These are phyloP conservation scores for Lepidium aucheri DNA, from an alignment of 345 rosid species.

Conservation along the genomic window DNA sequence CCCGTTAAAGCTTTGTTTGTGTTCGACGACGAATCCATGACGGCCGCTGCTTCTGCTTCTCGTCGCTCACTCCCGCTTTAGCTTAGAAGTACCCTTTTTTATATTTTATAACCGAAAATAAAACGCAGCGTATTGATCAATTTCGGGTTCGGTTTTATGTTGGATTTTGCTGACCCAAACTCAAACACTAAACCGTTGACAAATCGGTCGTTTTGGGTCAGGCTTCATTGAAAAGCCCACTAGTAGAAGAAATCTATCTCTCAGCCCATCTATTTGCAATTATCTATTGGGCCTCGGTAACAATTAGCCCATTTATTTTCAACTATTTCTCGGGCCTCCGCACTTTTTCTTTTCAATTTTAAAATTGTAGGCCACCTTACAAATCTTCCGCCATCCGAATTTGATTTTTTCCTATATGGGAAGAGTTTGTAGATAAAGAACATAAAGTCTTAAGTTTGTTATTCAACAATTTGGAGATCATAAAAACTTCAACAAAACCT, in stretches of 20 bases:
- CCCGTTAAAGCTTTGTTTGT: slow-evolving; percentile 58
- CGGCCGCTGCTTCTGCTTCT: slow-evolving; percentile 14
- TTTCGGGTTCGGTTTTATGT: slow-evolving; percentile 4
- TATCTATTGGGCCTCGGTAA: background rate
- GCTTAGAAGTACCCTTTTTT: background rate
- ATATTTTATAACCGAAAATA: background rate
- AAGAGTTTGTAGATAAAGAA: too few species aligned
- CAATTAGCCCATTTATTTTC: too few species aligned
- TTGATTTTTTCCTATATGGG: too few species aligned
- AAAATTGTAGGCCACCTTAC: too few species aligned
- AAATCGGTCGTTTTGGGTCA: background rate
- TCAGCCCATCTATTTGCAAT: background rate
- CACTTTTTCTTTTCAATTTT: too few species aligned
- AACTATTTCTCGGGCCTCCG: too few species aligned
- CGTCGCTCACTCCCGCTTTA: background rate
- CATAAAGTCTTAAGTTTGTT: too few species aligned
- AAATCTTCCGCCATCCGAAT: too few species aligned
- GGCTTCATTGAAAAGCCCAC: background rate
- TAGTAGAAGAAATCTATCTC: background rate
- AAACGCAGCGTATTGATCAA: slow-evolving; percentile 5
- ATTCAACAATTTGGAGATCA: too few species aligned
- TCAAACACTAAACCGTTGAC: background rate
- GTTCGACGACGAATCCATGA: slow-evolving; percentile 24
- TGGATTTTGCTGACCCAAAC: background rate
- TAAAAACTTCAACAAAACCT: too few species aligned